Base-by-base conservation (phyloP, 2,329 filamentous ascomycete species). In the Talaromyces sp. region DNA sequence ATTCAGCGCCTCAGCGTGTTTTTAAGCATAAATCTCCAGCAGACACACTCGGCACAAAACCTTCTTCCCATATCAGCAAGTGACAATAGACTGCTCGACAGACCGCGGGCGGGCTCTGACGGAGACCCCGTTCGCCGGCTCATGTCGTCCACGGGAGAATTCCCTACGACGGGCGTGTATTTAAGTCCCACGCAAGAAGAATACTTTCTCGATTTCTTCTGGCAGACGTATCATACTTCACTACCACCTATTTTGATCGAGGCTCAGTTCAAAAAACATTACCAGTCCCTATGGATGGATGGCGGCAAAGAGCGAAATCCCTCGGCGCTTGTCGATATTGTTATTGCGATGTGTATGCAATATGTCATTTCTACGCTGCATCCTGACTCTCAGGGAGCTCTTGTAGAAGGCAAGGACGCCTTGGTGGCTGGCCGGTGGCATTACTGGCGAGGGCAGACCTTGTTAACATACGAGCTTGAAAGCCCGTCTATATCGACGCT, bases 311-410 rank as follows among this genome's bases (percentile, higher is more conserved):
- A 13, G 35, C 38, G 58, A 41, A 56, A 29, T 24, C 24, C 58
- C 17, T 59, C 58, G 17, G 58, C 58, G 21, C 58, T 59, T 21
- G 58, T 38, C 19, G 58, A 59, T 41, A 56, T 59, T 31, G n/a
- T 59, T 9, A 59, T 59, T 51, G 58, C 58, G 29, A 35, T 55
- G 41, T 59, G 58, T 29, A 59, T 59, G 58, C 58, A 59, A n/a
- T 59, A 59, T 17, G 38, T 27, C 21, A 21, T 59, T 13, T 59
- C 52, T 27, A 59, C 31, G 10, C 52, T 59, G 6, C 41, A 38
- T 24, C 26, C 17, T 4, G 58, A 59, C 17, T 17, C 26, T 10
- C 58, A 59, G 41, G 52, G 58, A 9, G n/a, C 21, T n/a, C 24
- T 59, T 27, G 41, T 55, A 21, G 58, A 59, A 17, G 24, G 31